Evolutionary conservation across 768 basidiomycete species (phyloP), one percentile per base, ranked within the genome.

Genomic region (Xerocomus spinulosus): DNA sequence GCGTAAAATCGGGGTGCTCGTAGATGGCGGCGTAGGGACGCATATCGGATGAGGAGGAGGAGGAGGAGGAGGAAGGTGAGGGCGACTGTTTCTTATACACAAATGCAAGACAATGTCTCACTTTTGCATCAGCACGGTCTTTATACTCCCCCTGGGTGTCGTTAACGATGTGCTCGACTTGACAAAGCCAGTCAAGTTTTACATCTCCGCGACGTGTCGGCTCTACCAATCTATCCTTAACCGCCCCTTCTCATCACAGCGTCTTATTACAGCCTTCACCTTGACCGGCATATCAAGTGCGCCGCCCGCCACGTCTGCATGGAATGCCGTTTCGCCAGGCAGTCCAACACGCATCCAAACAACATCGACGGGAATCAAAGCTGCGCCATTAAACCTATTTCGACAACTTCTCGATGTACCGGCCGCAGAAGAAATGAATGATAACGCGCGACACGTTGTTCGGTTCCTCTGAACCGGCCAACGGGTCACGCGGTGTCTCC

Each of bases 1-100:
- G 42, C 0, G 66, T 54, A 36, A 66, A 66, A 2, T 68, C 66
- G 30, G 64, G 64, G 51, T 68, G 66, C 30, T 66, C 64, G 41
- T 66, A 66, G 50, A 62, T 63, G 53, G 61, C n/a, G n/a, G n/a
- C 53, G 52, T 67, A 67, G 38, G 65, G 57, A 17, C 66, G 66
- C 66, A 67, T 67, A n/a, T n/a, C n/a, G n/a, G n/a, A n/a, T n/a
- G n/a, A n/a, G n/a, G n/a, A n/a, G n/a, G n/a, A n/a, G n/a, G 54
- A 25, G 29, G 52, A 10, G 21, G 17, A 23, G 20, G 23, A 24
- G 13, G 15, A 20, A 14, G 30, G 24, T 18, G 5, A 20, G 15
- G 21, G 5, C 21, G 36, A 6, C 20, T 13, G 9, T 37, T 36
- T 28, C 10, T 6, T 28, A 10, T 36, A 36, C 20, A 36, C 35